These are phyloP conservation scores for Cercospora nicotianae DNA, from an alignment of 2,329 filamentous ascomycete genomes.

Conservation along the genomic window DNA sequence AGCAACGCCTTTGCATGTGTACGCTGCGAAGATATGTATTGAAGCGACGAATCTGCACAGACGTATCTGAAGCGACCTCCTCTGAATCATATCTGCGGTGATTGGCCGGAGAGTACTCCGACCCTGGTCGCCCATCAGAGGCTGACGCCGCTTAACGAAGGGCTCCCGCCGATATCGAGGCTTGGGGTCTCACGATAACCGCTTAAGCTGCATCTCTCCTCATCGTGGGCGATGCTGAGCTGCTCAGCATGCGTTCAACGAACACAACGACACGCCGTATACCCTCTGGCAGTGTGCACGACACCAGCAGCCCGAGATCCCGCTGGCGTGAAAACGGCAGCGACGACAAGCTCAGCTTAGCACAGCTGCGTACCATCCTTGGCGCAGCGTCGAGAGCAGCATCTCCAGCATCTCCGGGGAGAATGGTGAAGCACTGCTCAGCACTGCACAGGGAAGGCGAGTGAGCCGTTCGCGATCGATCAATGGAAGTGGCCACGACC, in stretches of 20 bases:
- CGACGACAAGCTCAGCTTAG: conserved; percentile 1
- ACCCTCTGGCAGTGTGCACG: not conserved
- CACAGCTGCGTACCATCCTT: not conserved
- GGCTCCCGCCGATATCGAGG: not conserved
- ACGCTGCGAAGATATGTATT: not conserved
- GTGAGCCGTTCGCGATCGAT: conserved; percentile 7
- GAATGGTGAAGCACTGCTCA: conserved; percentile 11
- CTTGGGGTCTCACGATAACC: conserved; percentile 6
- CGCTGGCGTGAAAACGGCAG: not conserved
- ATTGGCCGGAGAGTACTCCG: conserved; percentile 6
- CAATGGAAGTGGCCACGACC: conserved; percentile 17
- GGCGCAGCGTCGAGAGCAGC: conserved; percentile 6
- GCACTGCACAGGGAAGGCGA: conserved; percentile 13
- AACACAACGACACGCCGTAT: not conserved
- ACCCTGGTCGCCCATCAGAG: not conserved
- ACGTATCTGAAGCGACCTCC: not conserved
- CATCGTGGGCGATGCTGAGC: not conserved
- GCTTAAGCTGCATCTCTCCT: not conserved
- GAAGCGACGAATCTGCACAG: not conserved
- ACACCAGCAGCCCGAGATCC: not conserved
- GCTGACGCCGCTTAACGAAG: conserved; percentile 2
- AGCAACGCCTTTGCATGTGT: not conserved
- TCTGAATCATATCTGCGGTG: not conserved
- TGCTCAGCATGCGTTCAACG: not conserved
- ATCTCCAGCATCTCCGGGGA: conserved; percentile 22